Evolutionary conservation across 352 stramenopile species (phyloP).

Genomic region (Phytophthora megakarya): DNA sequence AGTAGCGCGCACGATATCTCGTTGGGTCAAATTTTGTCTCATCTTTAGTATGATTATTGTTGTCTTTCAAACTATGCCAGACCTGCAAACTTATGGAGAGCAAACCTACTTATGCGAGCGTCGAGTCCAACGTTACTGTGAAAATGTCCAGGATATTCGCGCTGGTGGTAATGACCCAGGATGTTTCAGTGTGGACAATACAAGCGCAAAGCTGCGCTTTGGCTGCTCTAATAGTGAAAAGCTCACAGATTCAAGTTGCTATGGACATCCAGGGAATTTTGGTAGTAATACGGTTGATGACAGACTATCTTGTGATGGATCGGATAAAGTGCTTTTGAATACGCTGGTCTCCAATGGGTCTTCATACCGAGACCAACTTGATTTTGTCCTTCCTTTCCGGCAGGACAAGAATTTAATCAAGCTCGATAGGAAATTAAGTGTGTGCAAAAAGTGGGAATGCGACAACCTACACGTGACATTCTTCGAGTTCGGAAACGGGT

Average conservation of each 20-base stretch:
- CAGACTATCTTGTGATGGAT: slow-evolving; percentile 55
- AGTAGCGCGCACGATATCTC: slow-evolving; percentile 41
- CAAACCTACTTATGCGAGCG: slow-evolving; percentile 64
- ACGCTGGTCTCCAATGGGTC: slow-evolving; percentile 1
- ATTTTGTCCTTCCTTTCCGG: slow-evolving; percentile 59
- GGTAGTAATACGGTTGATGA: slow-evolving; percentile 33
- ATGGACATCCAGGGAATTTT: slow-evolving; percentile 61
- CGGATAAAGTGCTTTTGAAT: slow-evolving; percentile 23
- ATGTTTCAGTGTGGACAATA: slow-evolving; percentile 57
- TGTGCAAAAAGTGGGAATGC: slow-evolving; percentile 81
- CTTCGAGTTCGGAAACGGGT: slow-evolving; percentile 63
- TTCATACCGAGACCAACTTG: slow-evolving; percentile 34
- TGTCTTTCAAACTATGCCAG: slow-evolving; percentile 81
- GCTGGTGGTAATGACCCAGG: slow-evolving; percentile 53
- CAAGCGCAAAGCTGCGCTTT: slow-evolving; percentile 49
- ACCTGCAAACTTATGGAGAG: slow-evolving; percentile 75
- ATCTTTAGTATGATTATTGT: slow-evolving; percentile 78
- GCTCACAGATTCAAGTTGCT: slow-evolving; percentile 46
- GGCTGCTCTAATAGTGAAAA: slow-evolving; percentile 50
- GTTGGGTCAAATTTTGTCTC: slow-evolving; percentile 71
- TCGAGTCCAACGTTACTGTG: slow-evolving; percentile 60
- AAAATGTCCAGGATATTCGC: slow-evolving; percentile 20
- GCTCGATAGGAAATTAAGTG: slow-evolving; percentile 42
- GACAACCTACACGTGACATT: slow-evolving; percentile 77
- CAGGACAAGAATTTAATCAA: slow-evolving; percentile 45